Base-by-base conservation (phyloP, 2,329 filamentous ascomycete species). In the Fusarium sulawesiense region DNA sequence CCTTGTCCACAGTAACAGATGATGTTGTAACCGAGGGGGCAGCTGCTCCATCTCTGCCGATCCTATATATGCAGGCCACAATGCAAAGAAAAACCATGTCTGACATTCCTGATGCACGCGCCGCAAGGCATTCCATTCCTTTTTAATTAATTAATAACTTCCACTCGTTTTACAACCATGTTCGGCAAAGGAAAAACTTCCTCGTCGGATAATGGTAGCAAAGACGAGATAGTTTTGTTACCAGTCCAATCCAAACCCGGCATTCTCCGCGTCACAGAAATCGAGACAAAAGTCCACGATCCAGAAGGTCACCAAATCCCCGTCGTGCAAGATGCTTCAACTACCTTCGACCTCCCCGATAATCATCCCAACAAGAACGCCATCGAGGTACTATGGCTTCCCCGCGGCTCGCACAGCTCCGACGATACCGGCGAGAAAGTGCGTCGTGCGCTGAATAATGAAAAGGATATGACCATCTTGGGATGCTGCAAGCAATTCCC, bases 121-220 rank as follows among this genome's bases (percentile, higher is more conserved):
- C 68, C 68, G 50, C 57, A 62, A 62, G 68, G 68, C 68, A 71
- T 71, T 71, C 64, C 68, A n/a, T 50, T 71, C 68, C 27, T 71
- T 69, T 55, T 30, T 6, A 44, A 27, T 45, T 32, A 49, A 27
- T 45, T 32, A 44, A 58, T 21, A 16, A 50, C 34, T 44, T 14
- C 30, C 37, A 14, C 37, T 50, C 20, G 21, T 12, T 27, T 25
- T n/a, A 30, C 16, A 25, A 56, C 47, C 49, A 71, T 71, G 68
- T 71, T 71, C 29, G 60, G 64, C n/a, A 56, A 54, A 23, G 51
- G 60, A 3, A 71, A 65, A 59, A 34, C 56, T 27, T n/a, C 56
- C 30, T 71, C 68, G 25, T 71, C 68, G 18, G 68, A 60, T 3
- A 71, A 69, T 37, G 58, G 68, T 29, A 71, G 68, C 30, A 71